Evolutionary conservation across 2,329 filamentous ascomycete genomes (phyloP), one percentile per base, ranked within the genome.

Genomic region (Grosmannia huntii): DNA sequence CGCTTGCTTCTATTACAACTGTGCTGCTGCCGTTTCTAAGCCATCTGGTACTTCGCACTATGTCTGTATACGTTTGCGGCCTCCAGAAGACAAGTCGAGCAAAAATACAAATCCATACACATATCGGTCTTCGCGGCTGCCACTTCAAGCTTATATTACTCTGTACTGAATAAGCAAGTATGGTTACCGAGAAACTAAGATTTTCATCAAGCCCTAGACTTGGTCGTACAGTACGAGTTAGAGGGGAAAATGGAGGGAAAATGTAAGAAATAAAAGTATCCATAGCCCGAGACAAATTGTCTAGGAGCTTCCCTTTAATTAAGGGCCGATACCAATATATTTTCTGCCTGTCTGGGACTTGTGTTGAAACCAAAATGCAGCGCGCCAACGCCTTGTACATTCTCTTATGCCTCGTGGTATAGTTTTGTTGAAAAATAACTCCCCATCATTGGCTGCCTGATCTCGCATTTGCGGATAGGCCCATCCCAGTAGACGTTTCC

Each of bases 361-460:
- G 54, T 57, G 56, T 57, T 57, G 56, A 57, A 57, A 57, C 38
- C 56, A 53, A 58, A 58, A 58, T 53, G 28, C 50, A 59, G 50
- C 57, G 57, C 57, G 53, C 57, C 53, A 54, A 59, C 57, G 57
- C 57, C 57, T 6, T 41, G 6, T 28, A 52, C 52, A 49, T 55
- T 50, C 23, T 38, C 33, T 49, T 44, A 55, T 59, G 52, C 57
- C 51, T 52, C 48, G 14, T 55, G 53, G 38, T 55, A 49, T 49
- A 48, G n/a, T 55, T 59, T 59, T 59, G 52, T 55, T 59, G 52
- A 55, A 59, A 58, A 59, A 59, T 19, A 55, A 55, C 53, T 55
- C 53, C 53, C 52, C 44, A 23, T 55, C 52, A 41, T 41, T 25
- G 33, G n/a, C 52, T 25, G 46, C n/a, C 19, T 51, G 23, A 36